These are phyloP conservation scores for Aspergillus bertholletiae DNA, from an alignment of 495 filamentous ascomycete genomes.

Conservation along the genomic window DNA sequence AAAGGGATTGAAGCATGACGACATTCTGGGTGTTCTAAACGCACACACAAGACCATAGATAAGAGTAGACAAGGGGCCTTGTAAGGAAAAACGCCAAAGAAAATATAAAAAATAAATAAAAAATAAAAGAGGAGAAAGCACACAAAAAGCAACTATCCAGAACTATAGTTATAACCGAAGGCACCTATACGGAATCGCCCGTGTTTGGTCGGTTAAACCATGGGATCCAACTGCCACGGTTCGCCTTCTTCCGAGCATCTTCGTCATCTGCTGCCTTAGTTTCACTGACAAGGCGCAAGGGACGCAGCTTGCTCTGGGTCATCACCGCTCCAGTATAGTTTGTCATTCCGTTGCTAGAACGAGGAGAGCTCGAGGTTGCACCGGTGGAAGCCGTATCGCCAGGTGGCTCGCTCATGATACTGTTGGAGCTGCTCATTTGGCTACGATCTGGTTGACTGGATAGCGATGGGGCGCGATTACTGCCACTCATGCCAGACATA, in stretches of 20 bases:
- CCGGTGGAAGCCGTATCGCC: slow-evolving; percentile 45
- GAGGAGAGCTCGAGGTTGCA: slow-evolving; percentile 53
- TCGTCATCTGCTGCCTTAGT: slow-evolving; percentile 43
- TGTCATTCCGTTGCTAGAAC: slow-evolving; percentile 51
- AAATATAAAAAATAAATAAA: background rate
- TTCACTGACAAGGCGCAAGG: slow-evolving; percentile 73
- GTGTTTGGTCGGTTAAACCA: slow-evolving; percentile 46
- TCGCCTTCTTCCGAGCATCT: slow-evolving; percentile 54
- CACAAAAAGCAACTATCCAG: background rate
- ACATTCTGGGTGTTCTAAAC: slow-evolving; percentile 3
- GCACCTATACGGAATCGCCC: slow-evolving; percentile 14
- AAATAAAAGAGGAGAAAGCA: background rate
- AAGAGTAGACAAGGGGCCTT: background rate
- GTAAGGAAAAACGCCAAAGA: background rate
- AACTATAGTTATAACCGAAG: slow-evolving; percentile 7
- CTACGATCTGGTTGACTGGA: slow-evolving; percentile 42
- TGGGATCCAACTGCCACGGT: slow-evolving; percentile 60
- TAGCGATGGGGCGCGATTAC: slow-evolving; percentile 48
- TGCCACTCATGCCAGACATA: slow-evolving; percentile 41
- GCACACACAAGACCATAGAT: background rate
- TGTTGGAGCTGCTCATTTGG: slow-evolving; percentile 54
- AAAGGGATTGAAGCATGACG: slow-evolving; percentile 7
- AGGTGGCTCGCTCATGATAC: slow-evolving; percentile 56
- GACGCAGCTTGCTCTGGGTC: slow-evolving; percentile 76
- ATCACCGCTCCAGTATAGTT: slow-evolving; percentile 56